Percentiles rank a stretch among this genome's conserved stretches.
These are phyloP conservation scores for Lycium ferocissimum DNA, from an alignment of 257 asterid genomes.

Conservation along the genomic window DNA sequence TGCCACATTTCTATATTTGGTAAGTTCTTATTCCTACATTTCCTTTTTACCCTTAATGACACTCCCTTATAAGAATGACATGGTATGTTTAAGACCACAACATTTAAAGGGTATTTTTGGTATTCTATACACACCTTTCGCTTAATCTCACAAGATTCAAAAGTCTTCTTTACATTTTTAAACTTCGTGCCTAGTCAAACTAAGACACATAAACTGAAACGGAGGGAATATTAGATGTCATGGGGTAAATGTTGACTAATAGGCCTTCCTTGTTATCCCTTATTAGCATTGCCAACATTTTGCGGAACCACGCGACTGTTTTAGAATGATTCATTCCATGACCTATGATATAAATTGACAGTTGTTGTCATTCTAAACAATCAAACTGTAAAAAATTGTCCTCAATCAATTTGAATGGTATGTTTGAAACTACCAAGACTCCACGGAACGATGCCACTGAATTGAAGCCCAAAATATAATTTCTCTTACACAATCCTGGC, in stretches of 20 bases:
- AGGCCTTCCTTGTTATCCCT: not conserved
- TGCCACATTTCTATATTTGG: not conserved
- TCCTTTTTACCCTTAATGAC: slow-evolving; percentile 8
- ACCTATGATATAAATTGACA: not conserved
- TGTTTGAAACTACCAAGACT: slow-evolving; percentile 4
- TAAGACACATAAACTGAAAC: not conserved
- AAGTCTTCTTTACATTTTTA: not conserved
- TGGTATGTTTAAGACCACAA: not conserved
- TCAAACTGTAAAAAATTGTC: not conserved
- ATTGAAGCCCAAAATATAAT: slow-evolving; percentile 13
- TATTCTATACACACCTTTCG: not conserved
- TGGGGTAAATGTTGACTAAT: not conserved
- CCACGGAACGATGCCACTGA: not conserved
- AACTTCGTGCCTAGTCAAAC: not conserved
- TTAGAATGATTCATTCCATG: not conserved
- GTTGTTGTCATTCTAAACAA: slow-evolving; percentile 15
- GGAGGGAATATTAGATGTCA: not conserved
- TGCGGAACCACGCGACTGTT: not conserved
- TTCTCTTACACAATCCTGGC: not conserved
- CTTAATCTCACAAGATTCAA: not conserved
- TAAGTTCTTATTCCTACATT: not conserved
- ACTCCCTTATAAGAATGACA: not conserved
- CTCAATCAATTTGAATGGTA: not conserved
- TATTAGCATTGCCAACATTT: not conserved
- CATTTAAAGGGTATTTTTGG: not conserved